Evolutionary conservation across 2,329 filamentous ascomycete species (phyloP).

Genomic region (Ceratocystiopsis brevicomis): DNA sequence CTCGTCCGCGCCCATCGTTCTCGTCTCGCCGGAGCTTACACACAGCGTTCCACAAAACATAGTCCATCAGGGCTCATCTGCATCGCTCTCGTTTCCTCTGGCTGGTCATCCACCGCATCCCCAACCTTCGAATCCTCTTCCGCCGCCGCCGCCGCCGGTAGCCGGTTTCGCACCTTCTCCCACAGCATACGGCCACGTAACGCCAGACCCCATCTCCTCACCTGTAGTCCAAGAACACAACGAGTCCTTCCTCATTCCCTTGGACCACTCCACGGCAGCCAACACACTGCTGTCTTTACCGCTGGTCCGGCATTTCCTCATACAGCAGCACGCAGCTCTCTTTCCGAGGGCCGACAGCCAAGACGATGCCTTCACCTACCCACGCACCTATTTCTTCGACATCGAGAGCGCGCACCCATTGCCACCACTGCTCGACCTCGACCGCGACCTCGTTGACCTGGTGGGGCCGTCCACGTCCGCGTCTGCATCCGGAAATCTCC

Average conservation of each 20-base stretch:
- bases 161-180: background rate
- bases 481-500: too few species aligned
- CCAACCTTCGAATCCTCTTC: constrained; percentile 5
- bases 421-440: constrained; percentile 14
- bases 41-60: too few species aligned
- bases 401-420: constrained; percentile 17
- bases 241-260: constrained; percentile 18
- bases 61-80: too few species aligned
- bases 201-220: too few species aligned
- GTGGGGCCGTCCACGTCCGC: too few species aligned
- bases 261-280: constrained; percentile 16
- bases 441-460: constrained; percentile 6
- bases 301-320: constrained; percentile 9
- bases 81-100: too few species aligned
- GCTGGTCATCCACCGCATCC: constrained; percentile 1
- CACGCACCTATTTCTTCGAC: constrained; percentile 17
- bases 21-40: too few species aligned
- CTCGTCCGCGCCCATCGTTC: too few species aligned
- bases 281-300: constrained; percentile 18
- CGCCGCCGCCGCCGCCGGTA: background rate
- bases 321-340: too few species aligned
- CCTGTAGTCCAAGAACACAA: background rate
- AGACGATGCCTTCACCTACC: constrained; percentile 7
- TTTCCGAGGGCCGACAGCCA: too few species aligned
- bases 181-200: too few species aligned